phyloP scores from a whole-genome alignment of 768 basidiomycete genomes.

The Suillus clintonianus region DNA sequence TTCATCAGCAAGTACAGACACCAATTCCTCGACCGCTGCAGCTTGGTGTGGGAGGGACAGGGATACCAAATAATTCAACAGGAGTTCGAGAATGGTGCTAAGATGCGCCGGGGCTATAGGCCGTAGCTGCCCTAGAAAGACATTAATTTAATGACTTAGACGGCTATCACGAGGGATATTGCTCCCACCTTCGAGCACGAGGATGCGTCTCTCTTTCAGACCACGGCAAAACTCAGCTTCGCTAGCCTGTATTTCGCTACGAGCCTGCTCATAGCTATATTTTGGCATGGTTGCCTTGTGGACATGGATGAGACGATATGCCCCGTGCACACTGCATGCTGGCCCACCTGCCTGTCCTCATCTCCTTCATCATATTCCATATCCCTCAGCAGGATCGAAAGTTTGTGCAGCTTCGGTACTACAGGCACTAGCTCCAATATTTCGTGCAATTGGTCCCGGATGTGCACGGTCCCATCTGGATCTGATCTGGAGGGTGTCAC shows the following conservation, averaged over 20 bases:
- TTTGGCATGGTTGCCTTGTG: constrained; percentile 43
- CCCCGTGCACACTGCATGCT: not conserved
- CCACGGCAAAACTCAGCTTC: constrained; percentile 70
- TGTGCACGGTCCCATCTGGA: constrained; percentile 51
- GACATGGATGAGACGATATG: not conserved
- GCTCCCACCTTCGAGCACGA: constrained; percentile 65
- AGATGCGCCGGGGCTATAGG: constrained; percentile 72
- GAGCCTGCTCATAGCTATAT: constrained; percentile 56
- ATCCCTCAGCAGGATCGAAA: constrained; percentile 61
- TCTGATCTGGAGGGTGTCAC: constrained; percentile 50
- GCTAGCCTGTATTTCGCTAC: constrained; percentile 75
- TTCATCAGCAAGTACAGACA: constrained; percentile 63
- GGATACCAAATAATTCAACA: constrained; percentile 75
- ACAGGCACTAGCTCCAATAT: constrained; percentile 78
- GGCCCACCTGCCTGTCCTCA: constrained; percentile 41
- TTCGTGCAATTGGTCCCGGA: constrained; percentile 81
- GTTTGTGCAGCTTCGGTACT: constrained; percentile 76
- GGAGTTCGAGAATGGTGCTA: constrained; percentile 66
- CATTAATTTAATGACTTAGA: constrained; percentile 1
- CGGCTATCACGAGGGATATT: not conserved
- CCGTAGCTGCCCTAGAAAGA: constrained; percentile 61
- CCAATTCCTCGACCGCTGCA: constrained; percentile 60
- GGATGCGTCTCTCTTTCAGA: constrained; percentile 67
- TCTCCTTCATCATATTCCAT: constrained; percentile 69
- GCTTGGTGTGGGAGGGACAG: constrained; percentile 52